Evolutionary conservation across 352 stramenopile species (phyloP).

Genomic region (Aphanomyces invadans): DNA sequence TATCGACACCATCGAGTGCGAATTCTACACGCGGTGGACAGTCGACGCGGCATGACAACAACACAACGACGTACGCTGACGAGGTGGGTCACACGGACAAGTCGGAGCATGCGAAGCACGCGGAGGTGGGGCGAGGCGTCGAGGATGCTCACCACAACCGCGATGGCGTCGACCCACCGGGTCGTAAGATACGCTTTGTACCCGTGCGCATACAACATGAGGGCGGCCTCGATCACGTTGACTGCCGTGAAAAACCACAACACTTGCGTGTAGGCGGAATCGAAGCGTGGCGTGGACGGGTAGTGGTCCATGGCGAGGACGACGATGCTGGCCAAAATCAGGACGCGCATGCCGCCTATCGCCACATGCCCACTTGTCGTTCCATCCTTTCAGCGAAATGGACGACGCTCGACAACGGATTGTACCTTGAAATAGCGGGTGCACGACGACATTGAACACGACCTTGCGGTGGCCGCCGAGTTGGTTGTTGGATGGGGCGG

Average conservation of each 20-base stretch:
- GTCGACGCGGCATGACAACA: too few relatives aligned
- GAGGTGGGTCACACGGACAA: constrained; percentile 44
- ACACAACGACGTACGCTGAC: constrained; percentile 31
- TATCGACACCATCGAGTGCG: constrained; percentile 52
- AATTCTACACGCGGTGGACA: too few relatives aligned
- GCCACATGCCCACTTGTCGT: too few relatives aligned
- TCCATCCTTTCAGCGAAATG: too few relatives aligned
- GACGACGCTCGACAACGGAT: too few relatives aligned
- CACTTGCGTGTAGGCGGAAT: constrained; percentile 23
- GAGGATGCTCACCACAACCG: constrained; percentile 35
- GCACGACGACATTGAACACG: neutral
- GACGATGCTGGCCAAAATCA: constrained; percentile 37
- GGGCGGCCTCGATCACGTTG: constrained; percentile 46
- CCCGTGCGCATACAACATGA: constrained; percentile 62
- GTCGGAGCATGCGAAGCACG: constrained; percentile 52
- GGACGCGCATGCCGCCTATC: constrained; percentile 31
- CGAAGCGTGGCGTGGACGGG: constrained; percentile 26
- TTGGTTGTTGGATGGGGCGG: neutral
- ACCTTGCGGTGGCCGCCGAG: neutral
- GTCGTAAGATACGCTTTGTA: constrained; percentile 46
- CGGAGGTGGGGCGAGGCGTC: constrained; percentile 41
- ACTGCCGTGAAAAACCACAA: constrained; percentile 49
- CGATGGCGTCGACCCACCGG: constrained; percentile 55
- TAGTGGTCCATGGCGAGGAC: constrained; percentile 40
- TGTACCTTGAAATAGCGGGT: neutral